Conservation (phyloP, 371 early-diverging fungal genomes). For the Gilbertella persicaria region DNA sequence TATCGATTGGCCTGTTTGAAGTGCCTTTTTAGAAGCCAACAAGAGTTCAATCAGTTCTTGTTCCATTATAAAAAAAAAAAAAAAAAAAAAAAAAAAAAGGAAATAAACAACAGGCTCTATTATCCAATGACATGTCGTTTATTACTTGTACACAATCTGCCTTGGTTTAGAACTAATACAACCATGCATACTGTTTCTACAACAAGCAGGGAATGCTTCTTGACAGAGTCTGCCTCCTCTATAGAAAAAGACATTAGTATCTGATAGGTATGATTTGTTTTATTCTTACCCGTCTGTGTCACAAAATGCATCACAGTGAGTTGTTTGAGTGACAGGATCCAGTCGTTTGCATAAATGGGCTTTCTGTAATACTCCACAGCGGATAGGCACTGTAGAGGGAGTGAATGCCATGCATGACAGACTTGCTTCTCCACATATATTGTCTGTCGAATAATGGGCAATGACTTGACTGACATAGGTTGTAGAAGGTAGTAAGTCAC, state of each 20-base stretch:
- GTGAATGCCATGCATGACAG: slow-evolving; percentile 15
- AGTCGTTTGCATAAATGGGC: slow-evolving; percentile 9
- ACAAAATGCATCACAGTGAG: slow-evolving; percentile 15
- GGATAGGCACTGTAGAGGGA: slow-evolving; percentile 5
- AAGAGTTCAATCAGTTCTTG: slow-evolving; percentile 48
- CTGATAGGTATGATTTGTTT: neutral
- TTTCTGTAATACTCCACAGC: slow-evolving; percentile 4
- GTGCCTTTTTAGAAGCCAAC: slow-evolving; percentile 43
- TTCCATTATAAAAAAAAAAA: slow-evolving; percentile 25
- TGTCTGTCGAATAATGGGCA: neutral
- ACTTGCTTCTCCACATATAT: slow-evolving; percentile 8
- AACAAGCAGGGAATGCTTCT: slow-evolving; percentile 7
- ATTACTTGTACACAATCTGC: too few species aligned
- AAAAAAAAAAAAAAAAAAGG: neutral
- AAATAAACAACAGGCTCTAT: neutral
- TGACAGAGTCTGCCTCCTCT: slow-evolving; percentile 13
- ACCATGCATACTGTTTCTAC: slow-evolving; percentile 5
- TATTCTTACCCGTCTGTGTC: slow-evolving; percentile 15
- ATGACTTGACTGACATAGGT: too few species aligned
- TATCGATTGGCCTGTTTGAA: slow-evolving; percentile 40
- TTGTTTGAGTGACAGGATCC: neutral
- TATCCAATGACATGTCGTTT: too few species aligned
- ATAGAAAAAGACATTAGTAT: neutral
- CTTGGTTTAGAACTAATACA: slow-evolving; percentile 13
- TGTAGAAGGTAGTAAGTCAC: neutral